phyloP scores from a whole-genome alignment of 768 basidiomycete genomes.

The Tylopilus subfusipes region DNA sequence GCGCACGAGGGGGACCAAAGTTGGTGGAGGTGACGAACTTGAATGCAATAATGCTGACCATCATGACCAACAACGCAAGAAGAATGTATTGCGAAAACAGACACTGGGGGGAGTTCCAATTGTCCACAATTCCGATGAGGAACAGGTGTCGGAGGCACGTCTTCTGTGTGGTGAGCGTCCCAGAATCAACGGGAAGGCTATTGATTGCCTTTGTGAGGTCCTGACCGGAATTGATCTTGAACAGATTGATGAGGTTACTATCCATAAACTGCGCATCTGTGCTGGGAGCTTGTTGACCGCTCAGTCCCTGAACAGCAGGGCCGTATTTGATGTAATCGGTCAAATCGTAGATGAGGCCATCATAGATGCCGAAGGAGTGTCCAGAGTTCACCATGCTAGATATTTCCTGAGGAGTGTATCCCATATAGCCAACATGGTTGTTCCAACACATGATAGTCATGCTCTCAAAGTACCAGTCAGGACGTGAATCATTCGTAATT shows the following conservation, averaged over 20 bases:
- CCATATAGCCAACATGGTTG: conserved; percentile 83
- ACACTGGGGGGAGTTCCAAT: conserved; percentile 88
- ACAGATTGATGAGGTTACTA: conserved; percentile 60
- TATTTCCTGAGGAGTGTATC: conserved; percentile 75
- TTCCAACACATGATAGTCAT: conserved; percentile 94
- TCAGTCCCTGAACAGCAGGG: conserved; percentile 51
- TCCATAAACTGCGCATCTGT: conserved; percentile 69
- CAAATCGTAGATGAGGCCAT: conserved; percentile 83
- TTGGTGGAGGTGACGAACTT: conserved; percentile 92
- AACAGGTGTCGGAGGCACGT: conserved; percentile 92
- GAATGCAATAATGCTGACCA: conserved; percentile 95
- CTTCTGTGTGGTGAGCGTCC: conserved; percentile 67
- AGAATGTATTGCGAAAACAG: conserved; percentile 89
- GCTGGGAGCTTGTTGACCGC: conserved; percentile 42
- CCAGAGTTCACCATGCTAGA: conserved; percentile 62
- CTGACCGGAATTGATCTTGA: conserved; percentile 67
- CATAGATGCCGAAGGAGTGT: conserved; percentile 78
- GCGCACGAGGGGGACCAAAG: conserved; percentile 74
- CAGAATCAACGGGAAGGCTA: conserved; percentile 53
- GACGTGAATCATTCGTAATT: conserved; percentile 81
- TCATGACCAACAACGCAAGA: conserved; percentile 81
- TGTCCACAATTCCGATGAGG: conserved; percentile 88
- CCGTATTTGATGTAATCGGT: conserved; percentile 73
- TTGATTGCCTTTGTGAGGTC: conserved; percentile 81
- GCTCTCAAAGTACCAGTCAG: conserved; percentile 96